These are phyloP conservation scores for Sugiyamaella marilandica DNA, from an alignment of 805 yeast species.

Conservation along the genomic window DNA sequence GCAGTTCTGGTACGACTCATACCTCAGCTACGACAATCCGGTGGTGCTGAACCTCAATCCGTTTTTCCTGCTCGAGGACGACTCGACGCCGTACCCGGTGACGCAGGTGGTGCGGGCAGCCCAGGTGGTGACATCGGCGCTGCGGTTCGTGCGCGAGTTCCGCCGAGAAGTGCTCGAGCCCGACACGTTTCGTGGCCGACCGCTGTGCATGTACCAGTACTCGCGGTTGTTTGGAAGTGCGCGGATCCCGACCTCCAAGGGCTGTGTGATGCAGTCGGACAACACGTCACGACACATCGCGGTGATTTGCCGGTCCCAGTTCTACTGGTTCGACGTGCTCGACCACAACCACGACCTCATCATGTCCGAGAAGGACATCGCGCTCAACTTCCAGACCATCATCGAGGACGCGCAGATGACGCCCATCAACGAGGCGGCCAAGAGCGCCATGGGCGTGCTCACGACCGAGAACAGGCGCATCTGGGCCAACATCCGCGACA, in stretches of 20 bases:
- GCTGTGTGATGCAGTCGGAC: slow-evolving; percentile 85
- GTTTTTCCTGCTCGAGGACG: slow-evolving; percentile 84
- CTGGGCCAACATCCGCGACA: slow-evolving; percentile 71
- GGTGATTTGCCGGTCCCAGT: slow-evolving; percentile 78
- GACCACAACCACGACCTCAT: slow-evolving; percentile 68
- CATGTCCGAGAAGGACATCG: slow-evolving; percentile 69
- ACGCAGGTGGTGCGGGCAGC: slow-evolving; percentile 66
- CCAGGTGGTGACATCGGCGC: slow-evolving; percentile 65
- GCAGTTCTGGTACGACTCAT: slow-evolving; percentile 92
- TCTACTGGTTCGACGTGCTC: slow-evolving; percentile 92
- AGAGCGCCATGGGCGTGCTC: slow-evolving; percentile 79
- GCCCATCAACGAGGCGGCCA: slow-evolving; percentile 55
- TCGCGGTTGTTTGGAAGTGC: slow-evolving; percentile 81
- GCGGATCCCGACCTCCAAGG: slow-evolving; percentile 74
- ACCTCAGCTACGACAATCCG: slow-evolving; percentile 69
- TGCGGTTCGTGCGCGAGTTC: slow-evolving; percentile 75
- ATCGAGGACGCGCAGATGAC: slow-evolving; percentile 60
- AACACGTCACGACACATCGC: slow-evolving; percentile 71
- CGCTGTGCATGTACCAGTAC: slow-evolving; percentile 87
- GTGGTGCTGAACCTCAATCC: slow-evolving; percentile 92
- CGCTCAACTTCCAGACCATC: slow-evolving; percentile 68
- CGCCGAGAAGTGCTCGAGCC: slow-evolving; percentile 69
- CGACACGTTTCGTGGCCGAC: slow-evolving; percentile 58
- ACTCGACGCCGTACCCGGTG: slow-evolving; percentile 62
- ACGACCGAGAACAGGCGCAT: slow-evolving; percentile 85